Base-by-base conservation (phyloP, 2,329 filamentous ascomycete species). In the Lecanicillium sp. region DNA sequence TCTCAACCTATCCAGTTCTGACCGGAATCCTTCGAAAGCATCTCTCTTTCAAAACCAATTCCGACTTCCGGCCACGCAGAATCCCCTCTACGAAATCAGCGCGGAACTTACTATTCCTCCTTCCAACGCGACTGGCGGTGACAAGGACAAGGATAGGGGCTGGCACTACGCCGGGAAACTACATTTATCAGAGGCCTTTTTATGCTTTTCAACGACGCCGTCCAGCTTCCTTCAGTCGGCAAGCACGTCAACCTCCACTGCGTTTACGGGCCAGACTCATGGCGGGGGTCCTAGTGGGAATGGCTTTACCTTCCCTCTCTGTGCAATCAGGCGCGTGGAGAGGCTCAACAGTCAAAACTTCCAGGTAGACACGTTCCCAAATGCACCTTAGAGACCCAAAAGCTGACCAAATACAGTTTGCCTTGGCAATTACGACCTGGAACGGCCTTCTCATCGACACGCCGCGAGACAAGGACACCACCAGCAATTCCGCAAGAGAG, bases 21-120 rank as follows among this genome's bases (percentile, higher is more conserved):
- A 92, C 62, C 77, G 76, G 46, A 83, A 86, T 58, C 88, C 89
- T 35, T 90, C 89, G 56, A 96, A 95, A 67, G 80, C 88, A 40
- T 83, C 84, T 37, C 78, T 96, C 43, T 98, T 96, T 68, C 88
- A 92, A 66, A 83, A 84, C 60, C 92, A 98, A 64, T 98, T 98
- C 68, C 86, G 92, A 49, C 82, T 98, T 25, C 92, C 92, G 33
- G 80, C 87, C 55, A 83, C 86, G 29, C 90, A 98, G 64, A 89
- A 85, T 46, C 92, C 92, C 40, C 75, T 96, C 42, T 88, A 94
- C 65, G 92, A 98, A 69, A 95, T 98, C 64, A 88, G 85, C 44
- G 89, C 92, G 55, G 92, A 98, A 68, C 78, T 98, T 43, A 94
- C 88, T 41, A 85, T 98, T 43, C 81, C 83, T 40, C 80, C 77